phyloP scores from a whole-genome alignment of 768 basidiomycete species.

The Xanthoconium purpureum region DNA sequence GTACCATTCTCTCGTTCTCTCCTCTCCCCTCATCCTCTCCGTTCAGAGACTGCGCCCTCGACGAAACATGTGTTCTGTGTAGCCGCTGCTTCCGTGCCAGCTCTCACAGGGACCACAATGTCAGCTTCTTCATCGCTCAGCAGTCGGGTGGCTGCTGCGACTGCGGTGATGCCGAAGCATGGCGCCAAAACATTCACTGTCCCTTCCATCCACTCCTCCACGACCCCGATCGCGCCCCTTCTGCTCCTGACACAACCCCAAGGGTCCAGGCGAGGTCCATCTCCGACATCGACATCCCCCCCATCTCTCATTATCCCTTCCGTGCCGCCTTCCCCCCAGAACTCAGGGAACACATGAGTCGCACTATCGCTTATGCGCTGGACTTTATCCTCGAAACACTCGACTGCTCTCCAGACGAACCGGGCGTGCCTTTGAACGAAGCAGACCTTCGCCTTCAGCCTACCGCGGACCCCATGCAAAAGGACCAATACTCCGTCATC shows the following conservation, averaged over 20 bases:
- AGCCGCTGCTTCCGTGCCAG: slow-evolving; percentile 85
- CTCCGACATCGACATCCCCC: slow-evolving; percentile 49
- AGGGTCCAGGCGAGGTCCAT: slow-evolving; percentile 41
- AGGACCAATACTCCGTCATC: slow-evolving; percentile 76
- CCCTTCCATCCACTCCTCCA: slow-evolving; percentile 66
- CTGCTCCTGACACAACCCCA: slow-evolving; percentile 38
- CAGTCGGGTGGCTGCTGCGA: slow-evolving; percentile 94
- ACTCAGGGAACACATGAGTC: slow-evolving; percentile 68
- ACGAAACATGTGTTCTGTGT: slow-evolving; percentile 89
- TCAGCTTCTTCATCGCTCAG: slow-evolving; percentile 89
- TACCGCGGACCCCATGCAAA: slow-evolving; percentile 74
- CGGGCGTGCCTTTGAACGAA: slow-evolving; percentile 61
- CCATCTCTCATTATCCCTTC: slow-evolving; percentile 58
- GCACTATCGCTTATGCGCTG: slow-evolving; percentile 71
- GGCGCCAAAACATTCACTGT: slow-evolving; percentile 67
- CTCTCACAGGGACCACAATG: slow-evolving; percentile 84
- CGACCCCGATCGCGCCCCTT: slow-evolving; percentile 7
- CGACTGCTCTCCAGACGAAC: slow-evolving; percentile 78
- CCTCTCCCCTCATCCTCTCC: not conserved
- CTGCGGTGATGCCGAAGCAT: slow-evolving; percentile 89
- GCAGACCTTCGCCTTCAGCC: slow-evolving; percentile 70
- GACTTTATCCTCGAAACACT: slow-evolving; percentile 84
- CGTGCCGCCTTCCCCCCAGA: slow-evolving; percentile 58
- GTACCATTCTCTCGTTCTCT: slow-evolving; percentile 29
- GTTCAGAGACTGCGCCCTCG: slow-evolving; percentile 82